These are phyloP conservation scores for Geotrichum ghanense DNA, from an alignment of 805 yeast genomes.

Conservation along the genomic window DNA sequence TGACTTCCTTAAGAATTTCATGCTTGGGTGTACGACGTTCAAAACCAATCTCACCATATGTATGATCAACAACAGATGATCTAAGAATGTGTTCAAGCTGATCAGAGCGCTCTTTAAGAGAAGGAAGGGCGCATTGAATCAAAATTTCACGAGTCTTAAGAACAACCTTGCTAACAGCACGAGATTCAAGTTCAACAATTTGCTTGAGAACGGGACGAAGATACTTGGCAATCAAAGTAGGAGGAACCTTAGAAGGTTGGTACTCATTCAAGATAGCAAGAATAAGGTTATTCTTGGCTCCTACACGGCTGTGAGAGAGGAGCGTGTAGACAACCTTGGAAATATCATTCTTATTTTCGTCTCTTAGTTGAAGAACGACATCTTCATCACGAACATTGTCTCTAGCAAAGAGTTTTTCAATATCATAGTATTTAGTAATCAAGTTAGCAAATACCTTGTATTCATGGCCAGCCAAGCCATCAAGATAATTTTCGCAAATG, in stretches of 20 bases:
- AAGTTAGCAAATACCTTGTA: slow-evolving; percentile 59
- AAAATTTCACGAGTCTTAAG: slow-evolving; percentile 91
- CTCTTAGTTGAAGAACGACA: slow-evolving; percentile 77
- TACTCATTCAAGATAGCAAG: slow-evolving; percentile 76
- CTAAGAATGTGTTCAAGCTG: slow-evolving; percentile 93
- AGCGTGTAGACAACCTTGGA: slow-evolving; percentile 59
- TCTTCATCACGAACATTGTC: slow-evolving; percentile 75
- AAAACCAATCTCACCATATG: slow-evolving; percentile 74
- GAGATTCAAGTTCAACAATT: slow-evolving; percentile 79
- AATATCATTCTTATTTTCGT: slow-evolving; percentile 69
- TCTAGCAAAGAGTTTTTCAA: slow-evolving; percentile 72
- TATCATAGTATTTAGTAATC: slow-evolving; percentile 59
- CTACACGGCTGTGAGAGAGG: slow-evolving; percentile 85
- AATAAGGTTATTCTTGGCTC: slow-evolving; percentile 83
- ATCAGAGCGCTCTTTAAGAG: slow-evolving; percentile 90
- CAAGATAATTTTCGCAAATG: slow-evolving; percentile 56
- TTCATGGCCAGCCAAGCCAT: slow-evolving; percentile 80
- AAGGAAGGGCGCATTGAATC: slow-evolving; percentile 94
- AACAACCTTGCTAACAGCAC: slow-evolving; percentile 87
- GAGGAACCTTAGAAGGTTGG: slow-evolving; percentile 64
- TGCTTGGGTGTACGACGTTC: slow-evolving; percentile 74
- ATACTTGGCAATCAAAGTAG: slow-evolving; percentile 54
- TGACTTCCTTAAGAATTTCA: slow-evolving; percentile 75
- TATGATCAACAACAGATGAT: slow-evolving; percentile 79
- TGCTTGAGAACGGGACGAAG: slow-evolving; percentile 64